Evolutionary conservation across 805 yeast genomes (phyloP).

Genomic region (Wickerhamiella shivajii): DNA sequence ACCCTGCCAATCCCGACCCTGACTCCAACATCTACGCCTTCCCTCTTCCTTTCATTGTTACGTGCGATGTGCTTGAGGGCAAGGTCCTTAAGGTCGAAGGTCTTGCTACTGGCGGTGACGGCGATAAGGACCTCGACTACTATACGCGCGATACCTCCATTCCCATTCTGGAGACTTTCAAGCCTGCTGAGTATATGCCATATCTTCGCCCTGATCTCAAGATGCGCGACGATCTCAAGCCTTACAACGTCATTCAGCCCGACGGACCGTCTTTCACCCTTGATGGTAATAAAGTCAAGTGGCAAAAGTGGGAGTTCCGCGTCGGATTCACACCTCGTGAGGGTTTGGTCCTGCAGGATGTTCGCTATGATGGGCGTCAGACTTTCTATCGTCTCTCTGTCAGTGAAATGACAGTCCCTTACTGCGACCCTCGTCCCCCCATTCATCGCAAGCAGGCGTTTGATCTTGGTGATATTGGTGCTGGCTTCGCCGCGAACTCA

Average conservation of each 20-base stretch:
- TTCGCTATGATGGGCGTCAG: constrained; percentile 63
- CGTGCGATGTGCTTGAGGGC: constrained; percentile 45
- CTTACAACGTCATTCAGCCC: constrained; percentile 67
- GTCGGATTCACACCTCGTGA: constrained; percentile 59
- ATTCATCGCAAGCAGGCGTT: constrained; percentile 78
- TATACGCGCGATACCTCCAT: constrained; percentile 38
- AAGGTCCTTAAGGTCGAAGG: constrained; percentile 59
- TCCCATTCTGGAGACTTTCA: constrained; percentile 42
- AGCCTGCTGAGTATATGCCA: constrained; percentile 58
- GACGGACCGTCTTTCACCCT: constrained; percentile 65
- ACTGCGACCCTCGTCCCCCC: constrained; percentile 72
- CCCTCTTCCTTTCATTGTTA: constrained; percentile 62
- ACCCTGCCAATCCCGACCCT: constrained; percentile 34
- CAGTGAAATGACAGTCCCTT: constrained; percentile 78
- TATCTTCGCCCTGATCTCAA: constrained; percentile 43
- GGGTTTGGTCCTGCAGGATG: constrained; percentile 63
- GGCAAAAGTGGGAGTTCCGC: constrained; percentile 81
- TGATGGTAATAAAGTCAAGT: constrained; percentile 44
- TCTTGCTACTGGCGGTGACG: constrained; percentile 56
- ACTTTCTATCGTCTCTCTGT: constrained; percentile 57
- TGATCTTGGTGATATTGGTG: constrained; percentile 73
- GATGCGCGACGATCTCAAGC: constrained; percentile 48
- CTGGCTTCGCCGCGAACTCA: constrained; percentile 57
- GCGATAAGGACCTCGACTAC: constrained; percentile 47
- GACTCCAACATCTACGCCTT: constrained; percentile 47